Base-by-base conservation (phyloP, 768 basidiomycete species). In the Leccinum variicolor region DNA sequence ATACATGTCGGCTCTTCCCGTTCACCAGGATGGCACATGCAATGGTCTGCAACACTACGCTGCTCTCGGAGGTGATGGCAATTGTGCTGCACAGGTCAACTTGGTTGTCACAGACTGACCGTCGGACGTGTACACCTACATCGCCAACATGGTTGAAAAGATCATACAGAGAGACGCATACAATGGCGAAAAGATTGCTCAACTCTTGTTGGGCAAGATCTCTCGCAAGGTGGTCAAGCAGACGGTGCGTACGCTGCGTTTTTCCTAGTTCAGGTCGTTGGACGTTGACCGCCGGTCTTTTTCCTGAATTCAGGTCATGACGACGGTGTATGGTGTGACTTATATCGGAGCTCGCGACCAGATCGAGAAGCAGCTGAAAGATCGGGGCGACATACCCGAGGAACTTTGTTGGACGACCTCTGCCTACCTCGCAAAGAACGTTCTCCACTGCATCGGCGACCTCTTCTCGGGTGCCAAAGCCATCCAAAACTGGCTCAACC, bases 21-120 rank as follows among this genome's bases (percentile, higher is more conserved):
- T 98, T 6, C 97, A 99, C 69, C 96, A 98, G 73, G 97, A 99
- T 63, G 96, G 97, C 3, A 98, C 97, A 0, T 99, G 97, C 66
- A 99, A 99, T 64, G 97, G 96, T 26, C 79, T 99, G 61, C 97
- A 99, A 75, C 96, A 99, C 72, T 99, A 99, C 66, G 97, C 97
- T 6, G 97, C 97, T 0, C 84, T 99, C 4, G 97, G 97, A 46
- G 96, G 97, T 6, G 97, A 98, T 68, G 78, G 79, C 13, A 79
- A 81, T 33, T 97, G 97, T 57, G 97, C 97, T 1, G 77, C 78
- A 57, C 95, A 98, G 67, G 97, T 99, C 68, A 99, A 99, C 69
- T 78, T 99, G 52, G 82, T 83, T 36, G 86, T 85, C 9, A 85
- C 87, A 0, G 92, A 94, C 59, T 79, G 86, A 26, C 97, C 97